Percentiles rank a stretch among this genome's conserved stretches.
Evolutionary conservation across 1,284 basidiomycete genomes (phyloP).

Genomic region (Trichosporon coremiiforme): DNA sequence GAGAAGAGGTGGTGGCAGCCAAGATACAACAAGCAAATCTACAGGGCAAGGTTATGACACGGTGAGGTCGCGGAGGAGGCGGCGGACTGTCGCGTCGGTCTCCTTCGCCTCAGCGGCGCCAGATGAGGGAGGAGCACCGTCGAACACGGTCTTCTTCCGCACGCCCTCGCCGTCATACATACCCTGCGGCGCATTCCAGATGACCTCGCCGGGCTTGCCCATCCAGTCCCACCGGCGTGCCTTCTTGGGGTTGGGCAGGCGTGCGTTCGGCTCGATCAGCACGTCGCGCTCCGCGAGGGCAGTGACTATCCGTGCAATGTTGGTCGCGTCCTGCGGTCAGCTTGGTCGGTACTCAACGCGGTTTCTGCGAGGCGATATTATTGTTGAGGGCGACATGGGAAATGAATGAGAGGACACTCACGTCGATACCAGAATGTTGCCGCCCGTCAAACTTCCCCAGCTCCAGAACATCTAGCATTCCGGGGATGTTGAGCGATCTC

Average conservation of each 20-base stretch:
- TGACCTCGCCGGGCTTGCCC: conserved; percentile 52
- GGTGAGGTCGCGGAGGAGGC: neutral
- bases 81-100: neutral
- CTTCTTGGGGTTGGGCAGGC: conserved; percentile 62
- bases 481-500: conserved; percentile 50
- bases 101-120: neutral
- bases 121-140: neutral
- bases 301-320: conserved; percentile 74
- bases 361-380: too few species aligned
- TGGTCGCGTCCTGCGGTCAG: conserved; percentile 71
- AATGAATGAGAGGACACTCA: conserved; percentile 58
- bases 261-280: conserved; percentile 70
- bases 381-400: too few species aligned
- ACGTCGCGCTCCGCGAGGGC: conserved; percentile 71
- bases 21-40: conserved; percentile 6
- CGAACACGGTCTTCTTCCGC: neutral
- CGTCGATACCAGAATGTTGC: conserved; percentile 83
- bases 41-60: neutral
- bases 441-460: conserved; percentile 69
- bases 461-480: conserved; percentile 53
- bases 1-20: neutral
- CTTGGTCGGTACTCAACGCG: neutral
- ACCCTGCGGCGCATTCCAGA: conserved; percentile 37
- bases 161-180: neutral
- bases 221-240: conserved; percentile 52